A percentile compares a stretch with the other conserved stretches of the same genome.
These are phyloP conservation scores for Geranium rotundifolium DNA, from an alignment of 345 rosid species.

Conservation along the genomic window DNA sequence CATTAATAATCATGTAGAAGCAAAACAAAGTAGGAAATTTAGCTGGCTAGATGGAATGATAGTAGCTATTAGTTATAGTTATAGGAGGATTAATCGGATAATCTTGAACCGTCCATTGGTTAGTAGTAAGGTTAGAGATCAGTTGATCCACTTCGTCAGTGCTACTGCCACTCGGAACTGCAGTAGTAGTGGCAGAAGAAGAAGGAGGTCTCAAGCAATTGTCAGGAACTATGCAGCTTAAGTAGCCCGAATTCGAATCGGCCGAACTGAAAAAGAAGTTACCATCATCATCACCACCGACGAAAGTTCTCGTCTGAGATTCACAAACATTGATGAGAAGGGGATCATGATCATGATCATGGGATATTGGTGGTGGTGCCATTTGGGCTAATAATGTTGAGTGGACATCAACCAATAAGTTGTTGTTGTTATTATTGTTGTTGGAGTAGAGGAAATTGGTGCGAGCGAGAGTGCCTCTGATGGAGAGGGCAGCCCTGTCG, in stretches of 20 bases:
- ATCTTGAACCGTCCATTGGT: too few relatives aligned
- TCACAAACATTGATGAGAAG: not conserved
- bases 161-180: too few relatives aligned
- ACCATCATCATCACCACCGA: not conserved
- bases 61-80: too few relatives aligned
- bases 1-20: too few relatives aligned
- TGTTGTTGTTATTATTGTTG: slow-evolving; percentile 18
- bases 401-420: slow-evolving; percentile 7
- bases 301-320: not conserved
- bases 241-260: slow-evolving; percentile 65
- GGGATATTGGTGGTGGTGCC: not conserved
- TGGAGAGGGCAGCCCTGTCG: slow-evolving; percentile 92
- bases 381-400: slow-evolving; percentile 13
- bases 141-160: too few relatives aligned
- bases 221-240: slow-evolving; percentile 88
- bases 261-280: slow-evolving; percentile 31
- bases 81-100: too few relatives aligned
- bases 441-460: slow-evolving; percentile 72
- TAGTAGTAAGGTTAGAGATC: too few relatives aligned
- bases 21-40: too few relatives aligned
- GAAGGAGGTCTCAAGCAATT: slow-evolving; percentile 77
- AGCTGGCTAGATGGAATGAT: too few relatives aligned
- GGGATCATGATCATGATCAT: too few relatives aligned
- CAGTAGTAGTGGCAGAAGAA: too few relatives aligned
- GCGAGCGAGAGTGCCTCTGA: slow-evolving; percentile 89